A percentile compares a stretch with the other conserved stretches of the same genome.
Evolutionary conservation across 2,329 filamentous ascomycete species (phyloP).

Genomic region (Microcera coccophila): DNA sequence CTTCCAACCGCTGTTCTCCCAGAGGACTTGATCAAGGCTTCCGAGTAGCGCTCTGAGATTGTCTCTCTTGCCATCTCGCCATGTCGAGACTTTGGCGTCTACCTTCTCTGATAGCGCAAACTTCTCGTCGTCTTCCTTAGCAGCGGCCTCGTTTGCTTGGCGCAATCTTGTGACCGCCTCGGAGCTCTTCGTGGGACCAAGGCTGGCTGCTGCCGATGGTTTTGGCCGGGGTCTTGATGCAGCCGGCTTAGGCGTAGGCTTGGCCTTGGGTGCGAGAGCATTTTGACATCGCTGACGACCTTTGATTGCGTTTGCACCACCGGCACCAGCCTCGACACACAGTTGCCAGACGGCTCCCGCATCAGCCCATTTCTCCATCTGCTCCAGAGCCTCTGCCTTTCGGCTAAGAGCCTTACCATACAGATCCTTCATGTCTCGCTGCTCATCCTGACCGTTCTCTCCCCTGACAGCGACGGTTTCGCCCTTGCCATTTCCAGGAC

Average conservation of each 20-base stretch:
- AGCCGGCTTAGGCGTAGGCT: constrained; percentile 42
- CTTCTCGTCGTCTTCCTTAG: constrained; percentile 85
- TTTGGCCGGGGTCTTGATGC: constrained; percentile 45
- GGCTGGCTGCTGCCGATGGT: constrained; percentile 38
- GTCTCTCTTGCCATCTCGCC: constrained; percentile 88
- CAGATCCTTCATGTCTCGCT: constrained; percentile 86
- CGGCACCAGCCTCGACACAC: constrained; percentile 79
- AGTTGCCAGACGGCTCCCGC: constrained; percentile 75
- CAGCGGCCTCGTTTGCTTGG: constrained; percentile 79
- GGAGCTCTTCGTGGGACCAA: constrained; percentile 49
- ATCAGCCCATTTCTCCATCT: constrained; percentile 90
- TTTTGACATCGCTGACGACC: constrained; percentile 88
- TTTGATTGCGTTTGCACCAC: constrained; percentile 78
- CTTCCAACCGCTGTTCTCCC: constrained; percentile 93
- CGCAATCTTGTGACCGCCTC: constrained; percentile 81
- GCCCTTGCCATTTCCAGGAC: constrained; percentile 69
- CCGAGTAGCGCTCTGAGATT: constrained; percentile 85
- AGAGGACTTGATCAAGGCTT: constrained; percentile 83
- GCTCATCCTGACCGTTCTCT: constrained; percentile 53
- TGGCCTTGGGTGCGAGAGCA: constrained; percentile 69
- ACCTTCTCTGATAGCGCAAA: constrained; percentile 84
- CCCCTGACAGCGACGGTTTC: constrained; percentile 71
- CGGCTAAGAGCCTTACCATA: constrained; percentile 91
- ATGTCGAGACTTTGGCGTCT: constrained; percentile 71
- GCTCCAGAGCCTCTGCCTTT: constrained; percentile 92